phyloP scores from a whole-genome alignment of 2,329 filamentous ascomycete genomes.

The Dactylellina drechsleri region DNA sequence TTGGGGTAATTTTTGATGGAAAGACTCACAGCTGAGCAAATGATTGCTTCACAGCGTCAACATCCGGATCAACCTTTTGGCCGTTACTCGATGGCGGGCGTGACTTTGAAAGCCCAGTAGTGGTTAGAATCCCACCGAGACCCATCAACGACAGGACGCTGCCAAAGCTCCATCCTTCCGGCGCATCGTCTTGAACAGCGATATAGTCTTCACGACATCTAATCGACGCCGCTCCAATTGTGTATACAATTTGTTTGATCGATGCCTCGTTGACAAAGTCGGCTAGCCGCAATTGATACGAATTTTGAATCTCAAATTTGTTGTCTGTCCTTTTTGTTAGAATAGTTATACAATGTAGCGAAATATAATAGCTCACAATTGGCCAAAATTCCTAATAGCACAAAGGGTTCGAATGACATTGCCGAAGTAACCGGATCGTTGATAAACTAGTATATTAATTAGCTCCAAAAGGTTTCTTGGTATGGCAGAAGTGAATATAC shows the following conservation, averaged over 20 bases:
- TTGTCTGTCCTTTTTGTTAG: constrained; percentile 69
- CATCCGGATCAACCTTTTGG: constrained; percentile 66
- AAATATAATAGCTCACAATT: constrained; percentile 69
- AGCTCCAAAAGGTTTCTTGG: neutral
- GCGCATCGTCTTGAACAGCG: constrained; percentile 86
- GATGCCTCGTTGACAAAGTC: constrained; percentile 93
- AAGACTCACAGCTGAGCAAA: constrained; percentile 77
- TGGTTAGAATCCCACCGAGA: constrained; percentile 43
- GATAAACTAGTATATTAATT: constrained; percentile 71
- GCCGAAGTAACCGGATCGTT: constrained; percentile 77
- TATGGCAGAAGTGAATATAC: constrained; percentile 64
- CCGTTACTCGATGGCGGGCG: constrained; percentile 61
- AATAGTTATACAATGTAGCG: neutral
- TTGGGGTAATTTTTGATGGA: neutral
- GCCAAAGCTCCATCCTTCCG: constrained; percentile 86
- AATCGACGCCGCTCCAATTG: constrained; percentile 77
- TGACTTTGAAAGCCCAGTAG: constrained; percentile 64
- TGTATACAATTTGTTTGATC: constrained; percentile 82
- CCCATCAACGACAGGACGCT: constrained; percentile 86
- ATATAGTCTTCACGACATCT: constrained; percentile 79
- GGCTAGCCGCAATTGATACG: constrained; percentile 88
- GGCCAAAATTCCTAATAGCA: constrained; percentile 83
- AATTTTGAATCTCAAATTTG: constrained; percentile 98
- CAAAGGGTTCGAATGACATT: constrained; percentile 77
- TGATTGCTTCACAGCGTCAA: constrained; percentile 82